Evolutionary conservation across 163 green algal genomes (phyloP).

Genomic region (Prototheca wickerhamii): DNA sequence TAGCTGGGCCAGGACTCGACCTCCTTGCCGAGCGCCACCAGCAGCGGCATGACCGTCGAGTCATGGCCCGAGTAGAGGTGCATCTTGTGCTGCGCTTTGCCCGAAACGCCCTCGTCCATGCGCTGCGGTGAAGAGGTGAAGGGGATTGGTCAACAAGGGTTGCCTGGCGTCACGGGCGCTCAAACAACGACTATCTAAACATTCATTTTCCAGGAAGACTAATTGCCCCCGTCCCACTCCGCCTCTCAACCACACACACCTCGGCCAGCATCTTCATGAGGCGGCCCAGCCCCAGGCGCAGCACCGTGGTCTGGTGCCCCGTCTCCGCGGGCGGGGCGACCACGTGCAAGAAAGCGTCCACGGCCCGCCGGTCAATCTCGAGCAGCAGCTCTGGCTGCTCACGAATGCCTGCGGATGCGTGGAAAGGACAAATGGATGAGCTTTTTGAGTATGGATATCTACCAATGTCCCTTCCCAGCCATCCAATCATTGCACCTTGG

Average conservation of each 20-base stretch:
- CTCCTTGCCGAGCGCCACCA: conserved; percentile 46
- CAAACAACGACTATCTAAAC: no score
- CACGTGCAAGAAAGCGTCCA: conserved; percentile 22
- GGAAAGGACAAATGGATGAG: background rate
- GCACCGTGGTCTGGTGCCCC: conserved; percentile 27
- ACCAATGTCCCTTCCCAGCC: background rate
- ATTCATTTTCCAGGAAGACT: no score
- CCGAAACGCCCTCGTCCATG: conserved; percentile 22
- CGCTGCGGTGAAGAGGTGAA: conserved; percentile 6
- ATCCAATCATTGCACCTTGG: background rate
- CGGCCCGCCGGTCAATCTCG: conserved; percentile 25
- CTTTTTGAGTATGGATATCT: no score
- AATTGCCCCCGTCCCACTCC: conserved; percentile 4
- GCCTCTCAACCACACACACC: conserved; percentile 21
- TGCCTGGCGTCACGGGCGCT: background rate
- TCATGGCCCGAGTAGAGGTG: conserved; percentile 52
- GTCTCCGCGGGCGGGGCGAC: conserved; percentile 20
- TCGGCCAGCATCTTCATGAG: conserved; percentile 45
- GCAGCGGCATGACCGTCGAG: conserved; percentile 67
- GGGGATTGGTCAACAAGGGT: background rate
- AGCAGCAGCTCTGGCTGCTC: conserved; percentile 11
- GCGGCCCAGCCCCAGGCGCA: conserved; percentile 57
- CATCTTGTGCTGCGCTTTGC: conserved; percentile 15
- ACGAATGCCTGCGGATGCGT: background rate
- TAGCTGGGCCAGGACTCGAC: conserved; percentile 51